Base-by-base conservation (phyloP, 129 eudicot genomes). In the Heracleum sosnowskyi region DNA sequence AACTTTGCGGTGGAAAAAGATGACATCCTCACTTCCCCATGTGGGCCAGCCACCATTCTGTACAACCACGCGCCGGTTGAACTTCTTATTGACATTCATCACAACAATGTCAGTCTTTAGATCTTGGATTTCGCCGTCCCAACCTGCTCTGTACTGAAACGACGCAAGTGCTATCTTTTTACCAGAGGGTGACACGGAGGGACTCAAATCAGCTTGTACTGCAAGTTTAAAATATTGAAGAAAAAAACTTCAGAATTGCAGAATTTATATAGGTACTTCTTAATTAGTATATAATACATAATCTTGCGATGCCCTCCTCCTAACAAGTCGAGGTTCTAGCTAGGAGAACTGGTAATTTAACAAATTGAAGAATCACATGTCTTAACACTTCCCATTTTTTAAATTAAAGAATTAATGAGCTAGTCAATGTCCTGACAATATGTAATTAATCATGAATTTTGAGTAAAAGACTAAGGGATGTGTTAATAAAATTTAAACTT, bases 1-100 rank as follows among this genome's bases (percentile, higher is more conserved):
- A 36, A 71, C 75, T n/a, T 71, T 71, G 12, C 75, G 45, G 47
- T 71, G 75, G 26, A 71, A 71, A 71, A 71, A 71, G 18, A 71
- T 3, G n/a, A 71, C 45, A 36, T 18, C 22, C 5, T 71, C 36
- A 64, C 71, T 64, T 13, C 71, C 71, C 71, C 71, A 64, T 12
- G 71, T 64, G 7, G 71, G 71, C 71, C 71, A 64, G 31, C 71
- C 71, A 64, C 71, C 71, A 71, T 36, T 71, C 4, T 39, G 9
- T n/a, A 71, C 28, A 71, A 71, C 47, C 12, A 34, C 0, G 5
- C 0, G 17, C 0, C 75, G 75, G 12, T 71, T 24, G 47, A 4
- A 71, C 1, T 46, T 46, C 44, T 71, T 36, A 2, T 71, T 31
- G 0, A 71, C 45, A 71, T 71, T 71, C 75, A 71, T 71, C 75